Evolutionary conservation across 306 rosid species (phyloP), one percentile per base, ranked within the genome.

Genomic region (Hippophae tibetana): DNA sequence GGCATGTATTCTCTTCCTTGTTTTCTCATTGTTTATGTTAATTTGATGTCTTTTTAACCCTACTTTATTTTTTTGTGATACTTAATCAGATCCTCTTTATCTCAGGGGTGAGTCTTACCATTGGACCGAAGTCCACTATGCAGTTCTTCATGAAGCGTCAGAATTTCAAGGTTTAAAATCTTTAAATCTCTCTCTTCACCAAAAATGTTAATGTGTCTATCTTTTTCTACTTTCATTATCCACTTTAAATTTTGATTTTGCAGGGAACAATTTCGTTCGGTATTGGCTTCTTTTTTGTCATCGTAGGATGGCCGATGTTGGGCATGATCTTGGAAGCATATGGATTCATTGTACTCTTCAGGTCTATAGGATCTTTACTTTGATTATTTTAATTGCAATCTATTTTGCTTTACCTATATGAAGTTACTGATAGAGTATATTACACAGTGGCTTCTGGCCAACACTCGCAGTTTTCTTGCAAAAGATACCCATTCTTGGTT

Each of bases 401-500:
- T 6, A 5, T 3, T 10, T 9, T 10, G 13, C 6, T 48, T 48
- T 48, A 11, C 12, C 12, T 14, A 10, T 48, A 6, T 48, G 12
- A 48, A 48, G 13, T 48, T 48, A n/a, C 13, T 10, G 3, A 10
- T 49, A 49, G 49, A 12, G 12, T 46, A 46, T 46, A 4, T 12
- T 13, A 4, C 7, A 23, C 53, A 49, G 53, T 14, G 23, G 23
- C n/a, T 49, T 10, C 14, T 49, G 53, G 53, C 23, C 53, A 49
- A 49, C 53, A 1, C 13, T 49, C 23, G 53, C 53, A 49, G 2
- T 49, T 49, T 49, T 49, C 14, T 23, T 49, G 23, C 23, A 13
- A 23, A 49, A 7, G 53, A 49, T 49, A 49, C 53, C 53, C 13
- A 49, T 49, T 49, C 14, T 49, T 49, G 53, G 53, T 49, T 49